Evolutionary conservation across 768 basidiomycete genomes (phyloP), one percentile per base, ranked within the genome.

Genomic region (Leccinum variicolor): DNA sequence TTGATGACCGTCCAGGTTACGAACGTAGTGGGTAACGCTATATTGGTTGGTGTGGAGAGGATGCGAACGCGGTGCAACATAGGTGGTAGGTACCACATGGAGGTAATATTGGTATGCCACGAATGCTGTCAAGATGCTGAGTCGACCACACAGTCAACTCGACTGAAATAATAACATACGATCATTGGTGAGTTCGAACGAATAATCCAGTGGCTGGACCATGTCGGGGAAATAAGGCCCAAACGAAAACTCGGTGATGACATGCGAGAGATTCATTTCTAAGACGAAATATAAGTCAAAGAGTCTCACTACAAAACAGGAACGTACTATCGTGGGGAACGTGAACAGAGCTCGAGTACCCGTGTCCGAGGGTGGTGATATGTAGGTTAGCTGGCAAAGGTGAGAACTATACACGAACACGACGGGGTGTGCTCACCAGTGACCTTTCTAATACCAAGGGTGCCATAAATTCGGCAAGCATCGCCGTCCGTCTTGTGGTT

Each of bases 211-310:
- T 1, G 96, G 96, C 70, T 99, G 96, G 1, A 85, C 83, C 51
- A 99, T 98, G 46, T 94, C 89, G 3, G 96, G 96, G 78, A 97
- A 98, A 77, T 89, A 87, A 2, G 94, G 91, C 1, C 96, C 96
- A 62, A 98, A 98, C 0, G 94, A 97, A 70, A 98, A 97, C 72
- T 99, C 96, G 53, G 87, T 87, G 67, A 98, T 94, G 61, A 97
- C 86, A 76, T 98, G 96, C 3, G 92, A 94, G 34, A 99, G 81
- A 68, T 99, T 99, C 92, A 98, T 94, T 63, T 87, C 94, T 96
- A 58, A 14, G 10, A 39, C 29, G 7, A 15, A 13, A n/a, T 50
- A 21, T 57, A 3, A 41, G 52, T 17, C 34, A 28, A 50, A 15
- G 13, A 54, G 15, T 54, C 43, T 25, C 19, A 48, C 8, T 33